Percentiles rank a stretch among this genome's conserved stretches.
Evolutionary conservation across 176 grass and related monocot species (phyloP).

Genomic region (Pontederia paniculata): DNA sequence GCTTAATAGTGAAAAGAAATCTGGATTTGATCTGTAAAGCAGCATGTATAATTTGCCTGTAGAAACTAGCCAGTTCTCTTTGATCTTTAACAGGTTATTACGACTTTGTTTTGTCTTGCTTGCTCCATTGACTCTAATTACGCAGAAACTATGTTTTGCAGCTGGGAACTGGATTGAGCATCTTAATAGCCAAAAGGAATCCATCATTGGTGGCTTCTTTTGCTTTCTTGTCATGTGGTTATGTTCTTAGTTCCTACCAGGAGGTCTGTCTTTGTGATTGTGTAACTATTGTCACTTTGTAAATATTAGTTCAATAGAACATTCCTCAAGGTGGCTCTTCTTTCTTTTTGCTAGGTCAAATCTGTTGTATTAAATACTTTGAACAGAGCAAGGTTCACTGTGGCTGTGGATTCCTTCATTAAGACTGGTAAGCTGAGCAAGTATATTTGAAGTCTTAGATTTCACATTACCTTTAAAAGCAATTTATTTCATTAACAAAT

Average conservation of each 20-base stretch:
- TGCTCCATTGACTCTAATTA: too few species aligned
- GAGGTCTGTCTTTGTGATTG: constrained; percentile 45
- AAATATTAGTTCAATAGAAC: too few species aligned
- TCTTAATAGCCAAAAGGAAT: constrained; percentile 88
- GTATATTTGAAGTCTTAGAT: too few species aligned
- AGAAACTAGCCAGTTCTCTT: too few species aligned
- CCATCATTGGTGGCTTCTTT: constrained; percentile 87
- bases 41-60: too few species aligned
- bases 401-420: constrained; percentile 98
- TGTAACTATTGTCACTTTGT: neutral
- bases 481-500: too few species aligned
- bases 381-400: constrained; percentile 91
- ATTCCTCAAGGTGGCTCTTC: too few species aligned
- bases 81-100: too few species aligned
- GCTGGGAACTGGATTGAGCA: constrained; percentile 91
- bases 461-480: too few species aligned
- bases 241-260: constrained; percentile 86
- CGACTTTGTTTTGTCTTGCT: too few species aligned
- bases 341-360: constrained; percentile 57
- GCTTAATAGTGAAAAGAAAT: too few species aligned
- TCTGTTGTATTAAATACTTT: constrained; percentile 94
- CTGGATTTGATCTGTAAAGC: too few species aligned
- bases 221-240: constrained; percentile 80
- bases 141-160: constrained; percentile 20
- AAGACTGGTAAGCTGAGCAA: constrained; percentile 54